These are phyloP conservation scores for Beauveria sp. DNA, from an alignment of 2,329 filamentous ascomycete genomes.

Conservation along the genomic window DNA sequence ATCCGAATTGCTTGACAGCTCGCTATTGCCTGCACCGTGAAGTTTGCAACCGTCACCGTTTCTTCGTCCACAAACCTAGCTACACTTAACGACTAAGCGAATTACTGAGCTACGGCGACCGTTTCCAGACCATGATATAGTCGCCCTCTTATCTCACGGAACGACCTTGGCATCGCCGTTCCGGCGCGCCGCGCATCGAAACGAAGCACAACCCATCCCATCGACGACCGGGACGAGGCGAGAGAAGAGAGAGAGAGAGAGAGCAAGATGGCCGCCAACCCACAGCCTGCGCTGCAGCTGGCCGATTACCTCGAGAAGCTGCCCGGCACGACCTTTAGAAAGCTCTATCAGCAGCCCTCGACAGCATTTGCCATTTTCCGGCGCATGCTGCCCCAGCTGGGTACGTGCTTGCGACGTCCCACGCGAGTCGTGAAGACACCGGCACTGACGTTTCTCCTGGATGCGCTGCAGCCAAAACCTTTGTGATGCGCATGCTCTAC, in stretches of 20 bases:
- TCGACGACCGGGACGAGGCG: not conserved
- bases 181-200: slow-evolving; percentile 1
- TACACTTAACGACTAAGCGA: not conserved
- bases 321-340: slow-evolving; percentile 80
- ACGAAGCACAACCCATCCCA: too few relatives aligned
- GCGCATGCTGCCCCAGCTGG: slow-evolving; percentile 89
- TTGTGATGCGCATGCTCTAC: slow-evolving; percentile 94
- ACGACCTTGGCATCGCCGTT: slow-evolving; percentile 8
- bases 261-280: slow-evolving; percentile 36
- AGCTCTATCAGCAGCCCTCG: slow-evolving; percentile 92
- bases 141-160: not conserved
- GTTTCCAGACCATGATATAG: slow-evolving; percentile 14
- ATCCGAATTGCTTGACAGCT: slow-evolving; percentile 1
- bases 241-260: not conserved
- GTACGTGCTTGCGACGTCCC: slow-evolving; percentile 36
- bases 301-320: slow-evolving; percentile 92
- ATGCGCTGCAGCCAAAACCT: slow-evolving; percentile 65
- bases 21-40: not conserved
- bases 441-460: not conserved
- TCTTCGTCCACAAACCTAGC: not conserved
- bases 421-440: not conserved
- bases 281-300: slow-evolving; percentile 47
- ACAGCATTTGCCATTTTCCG: slow-evolving; percentile 93
- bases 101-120: not conserved
- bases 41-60: not conserved